Conservation (phyloP, 1,139 yeast species). For the Lipomyces yarrowii region DNA sequence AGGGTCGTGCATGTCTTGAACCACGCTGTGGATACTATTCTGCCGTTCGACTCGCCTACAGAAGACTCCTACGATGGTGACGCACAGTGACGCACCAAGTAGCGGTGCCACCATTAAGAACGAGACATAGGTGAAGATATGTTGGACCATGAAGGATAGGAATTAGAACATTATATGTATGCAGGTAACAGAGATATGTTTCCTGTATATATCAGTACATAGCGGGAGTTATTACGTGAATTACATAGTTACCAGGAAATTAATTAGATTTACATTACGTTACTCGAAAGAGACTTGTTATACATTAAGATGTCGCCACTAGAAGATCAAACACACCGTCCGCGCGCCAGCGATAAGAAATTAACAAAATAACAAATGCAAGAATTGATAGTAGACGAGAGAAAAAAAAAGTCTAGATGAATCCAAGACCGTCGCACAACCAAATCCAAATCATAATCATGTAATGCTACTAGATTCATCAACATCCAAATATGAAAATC, state of each 20-base stretch:
- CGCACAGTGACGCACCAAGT: not conserved
- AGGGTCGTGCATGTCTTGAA: constrained; percentile 80
- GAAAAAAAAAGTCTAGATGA: not conserved
- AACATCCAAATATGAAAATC: not conserved
- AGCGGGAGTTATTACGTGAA: not conserved
- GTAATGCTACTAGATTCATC: not conserved
- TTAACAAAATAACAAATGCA: not conserved
- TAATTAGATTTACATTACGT: not conserved
- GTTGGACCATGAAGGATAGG: too few species aligned
- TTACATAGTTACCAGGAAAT: not conserved
- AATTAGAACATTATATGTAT: too few species aligned
- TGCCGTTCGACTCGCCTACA: constrained; percentile 58
- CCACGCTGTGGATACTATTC: constrained; percentile 77
- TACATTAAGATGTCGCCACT: not conserved
- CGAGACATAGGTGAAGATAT: not conserved
- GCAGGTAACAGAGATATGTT: too few species aligned
- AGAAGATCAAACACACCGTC: not conserved
- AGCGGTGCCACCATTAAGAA: not conserved
- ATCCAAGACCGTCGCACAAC: not conserved
- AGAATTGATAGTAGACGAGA: not conserved
- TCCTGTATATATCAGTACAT: not conserved
- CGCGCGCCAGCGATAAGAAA: not conserved
- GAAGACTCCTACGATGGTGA: not conserved
- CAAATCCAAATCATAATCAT: not conserved
- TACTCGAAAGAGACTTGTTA: not conserved